A percentile compares a stretch with the other conserved stretches of the same genome.
These are phyloP conservation scores for Suaeda aralocaspica DNA, from an alignment of 148 eudicot species.

Conservation along the genomic window DNA sequence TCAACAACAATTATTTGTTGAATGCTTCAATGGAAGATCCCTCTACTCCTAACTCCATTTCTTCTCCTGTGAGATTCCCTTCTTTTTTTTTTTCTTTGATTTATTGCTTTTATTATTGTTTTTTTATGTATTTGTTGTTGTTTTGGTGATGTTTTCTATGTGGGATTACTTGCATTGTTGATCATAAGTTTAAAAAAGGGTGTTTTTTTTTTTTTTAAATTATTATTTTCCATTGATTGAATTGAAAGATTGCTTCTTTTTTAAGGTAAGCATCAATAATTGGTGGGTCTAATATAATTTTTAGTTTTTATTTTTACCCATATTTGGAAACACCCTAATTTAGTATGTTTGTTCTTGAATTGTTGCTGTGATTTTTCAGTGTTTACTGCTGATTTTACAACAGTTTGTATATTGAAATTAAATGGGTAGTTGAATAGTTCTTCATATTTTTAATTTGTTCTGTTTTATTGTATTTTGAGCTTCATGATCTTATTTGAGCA, in stretches of 20 bases:
- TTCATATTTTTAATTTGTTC: background rate
- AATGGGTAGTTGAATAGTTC: background rate
- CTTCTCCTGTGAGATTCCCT: slow-evolving; percentile 44
- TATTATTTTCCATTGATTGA: background rate
- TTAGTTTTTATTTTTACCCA: background rate
- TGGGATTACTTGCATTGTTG: slow-evolving; percentile 21
- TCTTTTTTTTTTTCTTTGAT: background rate
- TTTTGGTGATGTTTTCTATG: background rate
- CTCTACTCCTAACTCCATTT: slow-evolving; percentile 17
- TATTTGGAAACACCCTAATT: slow-evolving; percentile 11
- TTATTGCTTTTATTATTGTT: background rate
- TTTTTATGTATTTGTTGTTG: background rate
- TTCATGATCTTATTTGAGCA: slow-evolving; percentile 14
- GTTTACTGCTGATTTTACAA: background rate
- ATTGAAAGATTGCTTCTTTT: slow-evolving; percentile 29
- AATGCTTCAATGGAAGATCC: slow-evolving; percentile 43
- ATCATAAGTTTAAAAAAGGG: background rate
- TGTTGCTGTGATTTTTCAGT: background rate
- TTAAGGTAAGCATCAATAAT: slow-evolving; percentile 29
- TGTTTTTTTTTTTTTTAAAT: background rate
- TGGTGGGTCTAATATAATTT: slow-evolving; percentile 14
- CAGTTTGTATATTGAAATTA: background rate
- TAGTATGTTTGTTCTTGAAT: slow-evolving; percentile 4
- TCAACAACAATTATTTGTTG: slow-evolving; percentile 20
- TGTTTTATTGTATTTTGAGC: slow-evolving; percentile 5